Evolutionary conservation across 2,329 filamentous ascomycete genomes (phyloP).

Genomic region (Sporothrix phasma): DNA sequence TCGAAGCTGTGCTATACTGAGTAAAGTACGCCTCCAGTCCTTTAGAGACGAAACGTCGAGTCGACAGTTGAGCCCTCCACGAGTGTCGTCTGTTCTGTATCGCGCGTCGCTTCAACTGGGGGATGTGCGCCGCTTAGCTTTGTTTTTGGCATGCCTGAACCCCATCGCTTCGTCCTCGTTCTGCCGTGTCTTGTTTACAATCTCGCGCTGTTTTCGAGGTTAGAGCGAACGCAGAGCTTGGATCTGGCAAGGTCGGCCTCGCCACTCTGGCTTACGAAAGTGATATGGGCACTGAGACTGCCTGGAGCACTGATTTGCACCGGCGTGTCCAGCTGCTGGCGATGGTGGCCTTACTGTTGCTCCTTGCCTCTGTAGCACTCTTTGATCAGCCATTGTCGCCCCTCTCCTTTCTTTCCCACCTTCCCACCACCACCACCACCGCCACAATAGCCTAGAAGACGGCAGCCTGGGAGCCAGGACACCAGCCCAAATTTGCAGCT

Average conservation of each 20-base stretch:
- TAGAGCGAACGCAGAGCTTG: neutral
- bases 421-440: neutral
- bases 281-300: neutral
- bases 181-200: slow-evolving; percentile 3
- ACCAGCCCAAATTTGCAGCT: slow-evolving; percentile 12
- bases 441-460: too few species aligned
- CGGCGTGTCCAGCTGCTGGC: neutral
- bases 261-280: neutral
- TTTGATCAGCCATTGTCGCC: slow-evolving; percentile 5
- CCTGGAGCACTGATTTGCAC: neutral
- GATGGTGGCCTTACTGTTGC: neutral
- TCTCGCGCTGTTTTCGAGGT: neutral
- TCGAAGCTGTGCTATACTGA: neutral
- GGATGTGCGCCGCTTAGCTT: neutral
- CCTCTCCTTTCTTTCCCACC: neutral
- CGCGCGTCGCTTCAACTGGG: neutral
- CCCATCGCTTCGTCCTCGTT: neutral
- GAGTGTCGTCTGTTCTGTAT: neutral
- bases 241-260: neutral
- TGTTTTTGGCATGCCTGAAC: neutral
- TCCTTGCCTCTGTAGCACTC: neutral
- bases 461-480: neutral
- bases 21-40: too few species aligned
- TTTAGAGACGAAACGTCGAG: neutral
- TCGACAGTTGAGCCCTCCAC: neutral